These are phyloP conservation scores for Mycena indigotica DNA, from an alignment of 768 basidiomycete genomes.

Conservation along the genomic window DNA sequence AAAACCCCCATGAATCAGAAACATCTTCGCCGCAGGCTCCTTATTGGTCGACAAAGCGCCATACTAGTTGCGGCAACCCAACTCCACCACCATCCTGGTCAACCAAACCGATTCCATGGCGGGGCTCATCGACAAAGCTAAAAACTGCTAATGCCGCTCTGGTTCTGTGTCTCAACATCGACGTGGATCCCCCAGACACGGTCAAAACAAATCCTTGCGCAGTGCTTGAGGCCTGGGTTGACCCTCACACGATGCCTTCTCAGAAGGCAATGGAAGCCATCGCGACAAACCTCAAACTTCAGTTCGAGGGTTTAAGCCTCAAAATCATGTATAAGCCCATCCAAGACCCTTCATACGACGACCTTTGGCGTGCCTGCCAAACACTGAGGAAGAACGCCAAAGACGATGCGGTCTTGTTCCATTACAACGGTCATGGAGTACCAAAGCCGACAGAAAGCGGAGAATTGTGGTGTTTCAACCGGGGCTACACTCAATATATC, in stretches of 20 bases:
- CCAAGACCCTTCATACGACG: constrained; percentile 93
- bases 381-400: constrained; percentile 85
- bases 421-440: constrained; percentile 99
- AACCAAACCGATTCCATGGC: constrained; percentile 74
- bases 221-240: constrained; percentile 95
- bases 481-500: constrained; percentile 96
- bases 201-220: constrained; percentile 98
- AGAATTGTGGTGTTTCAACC: constrained; percentile 98
- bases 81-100: constrained; percentile 69
- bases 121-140: constrained; percentile 77
- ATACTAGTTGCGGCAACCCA: constrained; percentile 88
- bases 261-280: constrained; percentile 94
- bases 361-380: constrained; percentile 84
- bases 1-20: constrained; percentile 28
- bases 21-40: constrained; percentile 61
- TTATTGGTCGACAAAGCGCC: constrained; percentile 87
- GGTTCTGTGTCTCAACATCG: constrained; percentile 93
- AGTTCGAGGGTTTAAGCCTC: constrained; percentile 93
- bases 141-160: constrained; percentile 90
- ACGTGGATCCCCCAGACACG: constrained; percentile 95
- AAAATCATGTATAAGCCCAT: constrained; percentile 95
- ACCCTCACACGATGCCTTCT: constrained; percentile 89
- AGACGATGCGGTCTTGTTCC: constrained; percentile 91
- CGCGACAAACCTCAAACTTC: constrained; percentile 88
- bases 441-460: constrained; percentile 94